A percentile compares a stretch with the other conserved stretches of the same genome.
Evolutionary conservation across 1,284 basidiomycete species (phyloP).

Genomic region (Salmacisia buchloeana): DNA sequence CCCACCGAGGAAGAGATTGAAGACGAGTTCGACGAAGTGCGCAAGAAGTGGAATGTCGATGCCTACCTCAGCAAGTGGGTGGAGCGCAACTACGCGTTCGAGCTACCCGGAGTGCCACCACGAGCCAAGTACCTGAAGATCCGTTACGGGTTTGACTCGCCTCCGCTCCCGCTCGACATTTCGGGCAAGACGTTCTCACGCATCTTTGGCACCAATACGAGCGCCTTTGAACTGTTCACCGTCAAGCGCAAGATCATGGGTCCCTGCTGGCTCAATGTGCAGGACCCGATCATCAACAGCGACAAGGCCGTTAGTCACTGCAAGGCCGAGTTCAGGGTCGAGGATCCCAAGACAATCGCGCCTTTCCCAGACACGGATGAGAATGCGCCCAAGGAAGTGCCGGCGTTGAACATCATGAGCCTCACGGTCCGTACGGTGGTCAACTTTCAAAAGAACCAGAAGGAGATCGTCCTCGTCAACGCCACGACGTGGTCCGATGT

Average conservation of each 20-base stretch:
- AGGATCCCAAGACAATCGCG: conserved; percentile 80
- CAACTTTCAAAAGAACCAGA: conserved; percentile 87
- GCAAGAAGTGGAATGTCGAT: conserved; percentile 70
- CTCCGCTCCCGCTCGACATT: conserved; percentile 59
- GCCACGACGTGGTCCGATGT: conserved; percentile 74
- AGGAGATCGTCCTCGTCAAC: conserved; percentile 82
- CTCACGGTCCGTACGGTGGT: conserved; percentile 84
- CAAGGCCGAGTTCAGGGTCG: conserved; percentile 80
- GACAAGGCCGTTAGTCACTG: conserved; percentile 37
- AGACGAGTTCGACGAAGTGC: conserved; percentile 74
- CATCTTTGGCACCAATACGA: conserved; percentile 88
- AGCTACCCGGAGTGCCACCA: conserved; percentile 73
- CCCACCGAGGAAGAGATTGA: conserved; percentile 64
- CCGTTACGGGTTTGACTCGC: conserved; percentile 50
- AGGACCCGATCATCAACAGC: conserved; percentile 62
- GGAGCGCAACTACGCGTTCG: conserved; percentile 86
- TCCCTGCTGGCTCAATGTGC: conserved; percentile 90
- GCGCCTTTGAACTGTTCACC: conserved; percentile 88
- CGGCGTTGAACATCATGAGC: conserved; percentile 86
- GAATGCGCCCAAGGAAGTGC: conserved; percentile 71
- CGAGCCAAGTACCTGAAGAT: conserved; percentile 81
- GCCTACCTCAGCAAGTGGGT: conserved; percentile 66
- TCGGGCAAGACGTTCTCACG: conserved; percentile 77
- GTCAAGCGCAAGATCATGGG: conserved; percentile 97
- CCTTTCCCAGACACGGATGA: conserved; percentile 71